Conservation (phyloP, 2,329 filamentous ascomycete species). For the Sordariomycetes sp. region DNA sequence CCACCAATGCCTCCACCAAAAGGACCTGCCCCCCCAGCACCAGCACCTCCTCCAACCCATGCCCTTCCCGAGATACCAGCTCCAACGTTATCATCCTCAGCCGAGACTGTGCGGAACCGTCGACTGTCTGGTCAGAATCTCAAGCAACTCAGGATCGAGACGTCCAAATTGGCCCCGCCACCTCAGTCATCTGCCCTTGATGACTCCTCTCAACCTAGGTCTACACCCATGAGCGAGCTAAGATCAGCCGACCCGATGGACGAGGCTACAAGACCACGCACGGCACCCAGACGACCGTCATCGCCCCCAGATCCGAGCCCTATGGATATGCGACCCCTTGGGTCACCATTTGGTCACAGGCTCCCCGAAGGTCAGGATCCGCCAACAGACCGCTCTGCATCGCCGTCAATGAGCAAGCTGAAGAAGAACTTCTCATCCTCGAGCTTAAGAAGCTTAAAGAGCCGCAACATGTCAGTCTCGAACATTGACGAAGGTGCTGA, state of each 20-base stretch:
- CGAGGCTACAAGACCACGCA: neutral
- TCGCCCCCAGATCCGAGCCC: constrained; percentile 17
- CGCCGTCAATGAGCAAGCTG: constrained; percentile 40
- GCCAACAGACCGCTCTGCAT: constrained; percentile 34
- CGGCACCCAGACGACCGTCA: constrained; percentile 6
- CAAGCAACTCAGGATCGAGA: constrained; percentile 87
- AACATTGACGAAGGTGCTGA: constrained; percentile 50
- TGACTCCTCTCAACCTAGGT: constrained; percentile 2
- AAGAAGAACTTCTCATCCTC: constrained; percentile 64
- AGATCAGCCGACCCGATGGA: neutral
- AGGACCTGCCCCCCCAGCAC: constrained; percentile 14
- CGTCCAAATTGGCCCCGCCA: constrained; percentile 26
- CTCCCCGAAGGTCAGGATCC: constrained; percentile 26
- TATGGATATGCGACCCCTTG: constrained; percentile 14
- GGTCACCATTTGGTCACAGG: constrained; percentile 21
- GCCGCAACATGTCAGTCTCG: constrained; percentile 62
- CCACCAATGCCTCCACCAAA: constrained; percentile 12
- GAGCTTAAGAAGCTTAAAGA: constrained; percentile 62
- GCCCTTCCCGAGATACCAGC: constrained; percentile 34
- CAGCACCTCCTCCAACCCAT: constrained; percentile 38
- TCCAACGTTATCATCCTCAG: constrained; percentile 18
- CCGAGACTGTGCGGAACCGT: constrained; percentile 54
- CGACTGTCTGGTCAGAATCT: constrained; percentile 72
- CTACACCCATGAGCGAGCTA: neutral
- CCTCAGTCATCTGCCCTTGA: constrained; percentile 7